phyloP scores from a whole-genome alignment of 768 basidiomycete genomes.

The Lentinula raphanica region DNA sequence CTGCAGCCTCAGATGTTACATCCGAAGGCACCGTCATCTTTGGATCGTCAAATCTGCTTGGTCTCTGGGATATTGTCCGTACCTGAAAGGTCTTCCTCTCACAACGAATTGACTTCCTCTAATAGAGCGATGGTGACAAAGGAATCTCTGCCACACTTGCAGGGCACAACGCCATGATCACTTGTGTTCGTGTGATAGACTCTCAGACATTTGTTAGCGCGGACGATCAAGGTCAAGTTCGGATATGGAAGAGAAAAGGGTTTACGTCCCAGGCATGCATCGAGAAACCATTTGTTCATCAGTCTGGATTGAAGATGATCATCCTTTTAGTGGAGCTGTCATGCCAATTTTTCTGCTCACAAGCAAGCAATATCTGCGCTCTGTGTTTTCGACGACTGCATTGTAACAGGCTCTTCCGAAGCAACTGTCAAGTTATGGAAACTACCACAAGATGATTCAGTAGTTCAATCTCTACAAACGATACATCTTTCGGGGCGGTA shows the following conservation, averaged over 20 bases:
- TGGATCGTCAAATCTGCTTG: constrained; percentile 41
- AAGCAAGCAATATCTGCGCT: constrained; percentile 65
- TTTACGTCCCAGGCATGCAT: constrained; percentile 34
- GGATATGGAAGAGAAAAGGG: constrained; percentile 50
- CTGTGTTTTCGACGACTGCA: constrained; percentile 37
- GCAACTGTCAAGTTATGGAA: constrained; percentile 73
- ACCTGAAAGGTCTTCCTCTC: neutral
- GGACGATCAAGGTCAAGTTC: constrained; percentile 68
- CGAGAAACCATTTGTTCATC: constrained; percentile 5
- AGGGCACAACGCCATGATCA: constrained; percentile 70
- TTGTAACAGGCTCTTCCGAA: constrained; percentile 84
- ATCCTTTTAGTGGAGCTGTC: constrained; percentile 50
- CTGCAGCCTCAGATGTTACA: constrained; percentile 44
- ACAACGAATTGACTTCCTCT: constrained; percentile 2
- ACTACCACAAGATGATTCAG: neutral
- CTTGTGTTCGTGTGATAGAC: constrained; percentile 66
- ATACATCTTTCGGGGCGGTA: constrained; percentile 65
- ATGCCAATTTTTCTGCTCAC: constrained; percentile 53
- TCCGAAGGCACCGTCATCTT: constrained; percentile 38
- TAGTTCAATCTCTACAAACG: constrained; percentile 41
- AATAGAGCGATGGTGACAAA: constrained; percentile 41
- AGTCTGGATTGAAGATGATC: constrained; percentile 5
- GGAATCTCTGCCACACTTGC: constrained; percentile 69
- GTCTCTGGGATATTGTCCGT: constrained; percentile 42
- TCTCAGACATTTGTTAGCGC: constrained; percentile 56